phyloP scores from a whole-genome alignment of 2,329 filamentous ascomycete species.

The Tolypocladium sp. region DNA sequence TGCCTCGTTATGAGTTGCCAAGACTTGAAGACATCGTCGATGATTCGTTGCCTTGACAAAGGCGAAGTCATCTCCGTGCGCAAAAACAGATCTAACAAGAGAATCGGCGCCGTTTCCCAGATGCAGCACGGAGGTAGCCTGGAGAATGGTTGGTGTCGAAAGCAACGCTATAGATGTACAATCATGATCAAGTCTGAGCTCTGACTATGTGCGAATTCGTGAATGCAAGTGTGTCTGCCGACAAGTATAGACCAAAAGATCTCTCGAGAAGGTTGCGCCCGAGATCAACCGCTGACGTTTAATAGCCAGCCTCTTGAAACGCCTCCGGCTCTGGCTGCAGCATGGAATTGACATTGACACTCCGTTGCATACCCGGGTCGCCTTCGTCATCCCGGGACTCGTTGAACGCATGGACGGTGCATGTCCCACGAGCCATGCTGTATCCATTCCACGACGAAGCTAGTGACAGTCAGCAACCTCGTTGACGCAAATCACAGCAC shows the following conservation, averaged over 20 bases:
- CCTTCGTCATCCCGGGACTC: slow-evolving; percentile 57
- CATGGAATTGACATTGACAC: slow-evolving; percentile 55
- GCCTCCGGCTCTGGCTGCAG: slow-evolving; percentile 31
- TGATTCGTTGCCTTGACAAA: too few relatives aligned
- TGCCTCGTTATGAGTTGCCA: too few relatives aligned
- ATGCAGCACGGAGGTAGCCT: neutral
- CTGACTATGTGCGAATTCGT: neutral
- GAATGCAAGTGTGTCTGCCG: neutral
- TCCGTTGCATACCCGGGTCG: slow-evolving; percentile 43
- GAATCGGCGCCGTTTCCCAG: too few relatives aligned
- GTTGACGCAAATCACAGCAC: neutral
- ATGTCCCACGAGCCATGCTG: slow-evolving; percentile 64
- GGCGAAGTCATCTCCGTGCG: too few relatives aligned
- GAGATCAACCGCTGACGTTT: neutral
- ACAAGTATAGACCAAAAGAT: neutral
- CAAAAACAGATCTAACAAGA: too few relatives aligned
- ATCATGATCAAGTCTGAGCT: neutral
- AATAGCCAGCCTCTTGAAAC: slow-evolving; percentile 6
- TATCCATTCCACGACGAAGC: slow-evolving; percentile 79
- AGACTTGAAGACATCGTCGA: too few relatives aligned
- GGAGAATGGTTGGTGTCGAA: neutral
- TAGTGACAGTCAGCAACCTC: slow-evolving; percentile 21
- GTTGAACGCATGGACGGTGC: slow-evolving; percentile 70
- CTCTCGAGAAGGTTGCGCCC: neutral
- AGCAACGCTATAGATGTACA: neutral